Conservation (phyloP, 2,329 filamentous ascomycete species). For the Arthrobotrys musiformis region DNA sequence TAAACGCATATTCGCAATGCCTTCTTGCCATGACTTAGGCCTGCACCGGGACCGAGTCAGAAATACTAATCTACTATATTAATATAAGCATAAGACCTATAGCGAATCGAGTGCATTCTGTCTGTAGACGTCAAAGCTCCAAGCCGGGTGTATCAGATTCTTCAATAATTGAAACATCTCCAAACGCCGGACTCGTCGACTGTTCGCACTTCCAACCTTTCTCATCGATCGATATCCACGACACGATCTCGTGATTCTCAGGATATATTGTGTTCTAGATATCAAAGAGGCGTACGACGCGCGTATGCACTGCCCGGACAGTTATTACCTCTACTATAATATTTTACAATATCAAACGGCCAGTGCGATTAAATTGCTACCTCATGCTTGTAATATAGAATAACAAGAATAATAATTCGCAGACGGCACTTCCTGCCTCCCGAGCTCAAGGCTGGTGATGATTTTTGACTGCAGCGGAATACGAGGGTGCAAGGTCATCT, state of each 20-base stretch:
- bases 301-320: background rate
- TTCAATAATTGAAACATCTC: background rate
- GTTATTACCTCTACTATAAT: background rate
- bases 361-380: background rate
- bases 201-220: conserved; percentile 7
- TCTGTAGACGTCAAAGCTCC: conserved; percentile 1
- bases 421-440: conserved; percentile 12
- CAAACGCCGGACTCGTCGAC: too few relatives aligned
- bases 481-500: conserved; percentile 15
- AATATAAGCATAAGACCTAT: background rate
- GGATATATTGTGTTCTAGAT: background rate
- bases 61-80: background rate
- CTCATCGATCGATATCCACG: background rate
- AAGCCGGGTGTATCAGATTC: conserved; percentile 6
- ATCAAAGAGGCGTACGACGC: background rate
- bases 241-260: conserved; percentile 2
- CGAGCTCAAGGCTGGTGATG: background rate
- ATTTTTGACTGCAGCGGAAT: background rate
- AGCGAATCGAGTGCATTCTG: background rate
- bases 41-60: conserved; percentile 7
- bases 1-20: background rate
- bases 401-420: too few relatives aligned
- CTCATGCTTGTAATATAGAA: background rate
- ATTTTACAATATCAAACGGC: background rate
- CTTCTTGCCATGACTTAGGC: background rate